Evolutionary conservation across 129 eudicot genomes (phyloP).

Genomic region (Lonicera japonica): DNA sequence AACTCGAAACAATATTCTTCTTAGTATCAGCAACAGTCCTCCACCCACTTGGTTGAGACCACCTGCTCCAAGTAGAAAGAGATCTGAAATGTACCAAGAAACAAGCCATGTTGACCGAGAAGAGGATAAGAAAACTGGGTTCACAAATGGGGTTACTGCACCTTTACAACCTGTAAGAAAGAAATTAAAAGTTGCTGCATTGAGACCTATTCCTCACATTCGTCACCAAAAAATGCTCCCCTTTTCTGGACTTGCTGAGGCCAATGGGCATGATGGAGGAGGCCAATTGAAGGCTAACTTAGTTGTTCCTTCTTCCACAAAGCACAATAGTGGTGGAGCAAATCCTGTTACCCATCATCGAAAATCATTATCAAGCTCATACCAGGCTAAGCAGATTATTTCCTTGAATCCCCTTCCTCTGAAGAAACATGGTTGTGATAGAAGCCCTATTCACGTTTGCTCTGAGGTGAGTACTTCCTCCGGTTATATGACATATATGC

Average conservation of each 20-base stretch:
- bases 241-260: slow-evolving; percentile 53
- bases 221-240: slow-evolving; percentile 85
- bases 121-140: slow-evolving; percentile 26
- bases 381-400: slow-evolving; percentile 76
- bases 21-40: slow-evolving; percentile 2
- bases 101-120: slow-evolving; percentile 16
- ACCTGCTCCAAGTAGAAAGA: slow-evolving; percentile 80
- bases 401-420: slow-evolving; percentile 87
- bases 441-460: slow-evolving; percentile 91
- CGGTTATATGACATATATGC: too few relatives aligned
- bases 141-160: slow-evolving; percentile 32
- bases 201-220: slow-evolving; percentile 82
- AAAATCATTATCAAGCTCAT: slow-evolving; percentile 53
- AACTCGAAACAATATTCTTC: slow-evolving; percentile 3
- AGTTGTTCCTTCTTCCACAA: slow-evolving; percentile 35
- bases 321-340: slow-evolving; percentile 44
- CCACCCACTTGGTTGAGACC: slow-evolving; percentile 84
- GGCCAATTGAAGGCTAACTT: slow-evolving; percentile 45
- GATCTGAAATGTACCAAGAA: slow-evolving; percentile 33
- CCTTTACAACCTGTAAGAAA: slow-evolving; percentile 35
- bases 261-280: slow-evolving; percentile 46
- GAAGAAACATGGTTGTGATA: slow-evolving; percentile 91
- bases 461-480: slow-evolving; percentile 53
- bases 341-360: slow-evolving; percentile 58
- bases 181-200: slow-evolving; percentile 67